Evolutionary conservation across 2,329 filamentous ascomycete species (phyloP), one percentile per base, ranked within the genome.

Genomic region (Orbilia blumenaviensis): DNA sequence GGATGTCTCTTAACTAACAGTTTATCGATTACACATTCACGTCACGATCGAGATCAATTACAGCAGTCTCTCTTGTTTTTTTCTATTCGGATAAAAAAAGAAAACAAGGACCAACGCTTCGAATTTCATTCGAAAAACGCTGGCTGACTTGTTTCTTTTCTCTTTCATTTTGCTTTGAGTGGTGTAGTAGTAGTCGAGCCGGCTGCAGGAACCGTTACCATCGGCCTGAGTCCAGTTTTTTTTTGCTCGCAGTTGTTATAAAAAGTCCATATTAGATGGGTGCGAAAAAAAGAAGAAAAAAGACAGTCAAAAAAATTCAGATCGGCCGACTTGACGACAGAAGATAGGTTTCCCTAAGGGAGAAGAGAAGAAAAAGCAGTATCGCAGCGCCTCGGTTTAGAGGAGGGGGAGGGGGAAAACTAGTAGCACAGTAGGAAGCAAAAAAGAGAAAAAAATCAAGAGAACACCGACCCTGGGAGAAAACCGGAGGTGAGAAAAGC

Each of bases 381-480:
- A 25, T 42, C 63, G 48, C 56, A 42, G 50, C 56, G 64, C 54
- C 34, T 62, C 46, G 10, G 18, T 32, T 32, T 18, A n/a, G 50
- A 56, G 66, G 64, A 48, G 27, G 52, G 32, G 27, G 18, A n/a
- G 23, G 25, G 18, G 52, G 25, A 25, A 60, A 64, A 58, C 32
- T 42, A 64, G 36, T 42, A 61, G 25, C 41, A 41, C 42, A 61
- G 44, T 66, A 38, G 60, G n/a, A 41, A 27, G 38, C 25, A 46
- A 44, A 14, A 32, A 29, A 23, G n/a, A n/a, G n/a, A n/a, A 66
- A 50, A 64, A 64, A 48, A 34, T 36, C 46, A 46, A 66, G 18
- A 58, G 50, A 76, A 76, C 72, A 69, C 72, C 72, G 64, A 76
- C 72, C 72, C 64, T 69, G 64, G 50, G 50, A 74, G 25, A 64